Conservation (phyloP, 2,329 filamentous ascomycete genomes). For the Bipolaris victoriae region DNA sequence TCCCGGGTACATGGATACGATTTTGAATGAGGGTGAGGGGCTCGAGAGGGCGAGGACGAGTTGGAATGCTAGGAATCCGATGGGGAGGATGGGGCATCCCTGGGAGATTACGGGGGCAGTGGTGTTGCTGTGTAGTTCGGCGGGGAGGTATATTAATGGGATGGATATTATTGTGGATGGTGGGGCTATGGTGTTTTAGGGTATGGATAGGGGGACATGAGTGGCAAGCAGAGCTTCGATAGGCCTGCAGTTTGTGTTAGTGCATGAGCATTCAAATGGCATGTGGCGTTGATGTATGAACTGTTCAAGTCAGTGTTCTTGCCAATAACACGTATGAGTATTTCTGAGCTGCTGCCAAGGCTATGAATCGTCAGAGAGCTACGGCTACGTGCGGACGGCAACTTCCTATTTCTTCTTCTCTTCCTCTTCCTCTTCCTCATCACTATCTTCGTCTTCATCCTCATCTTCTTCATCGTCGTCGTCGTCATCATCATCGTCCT, state of each 20-base stretch:
- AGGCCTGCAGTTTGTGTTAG: not conserved
- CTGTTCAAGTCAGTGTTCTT: not conserved
- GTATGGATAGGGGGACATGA: no score
- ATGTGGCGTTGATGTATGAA: not conserved
- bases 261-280: not conserved
- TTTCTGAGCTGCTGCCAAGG: not conserved
- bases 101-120: constrained; percentile 68
- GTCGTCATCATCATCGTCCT: constrained; percentile 44
- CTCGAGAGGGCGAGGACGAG: constrained; percentile 60
- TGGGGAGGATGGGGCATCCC: constrained; percentile 68
- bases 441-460: constrained; percentile 9
- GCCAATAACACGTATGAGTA: not conserved
- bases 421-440: not conserved
- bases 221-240: no score
- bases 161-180: constrained; percentile 71
- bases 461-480: constrained; percentile 28
- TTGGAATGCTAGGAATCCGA: constrained; percentile 67
- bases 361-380: not conserved
- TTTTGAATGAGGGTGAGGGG: constrained; percentile 70
- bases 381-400: not conserved
- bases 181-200: constrained; percentile 41
- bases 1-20: constrained; percentile 79
- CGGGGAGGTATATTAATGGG: constrained; percentile 72
- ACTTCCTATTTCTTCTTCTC: not conserved
- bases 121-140: constrained; percentile 65